Evolutionary conservation across 1,284 basidiomycete species (phyloP), one percentile per base, ranked within the genome.

Genomic region (Bjerkandera adusta): DNA sequence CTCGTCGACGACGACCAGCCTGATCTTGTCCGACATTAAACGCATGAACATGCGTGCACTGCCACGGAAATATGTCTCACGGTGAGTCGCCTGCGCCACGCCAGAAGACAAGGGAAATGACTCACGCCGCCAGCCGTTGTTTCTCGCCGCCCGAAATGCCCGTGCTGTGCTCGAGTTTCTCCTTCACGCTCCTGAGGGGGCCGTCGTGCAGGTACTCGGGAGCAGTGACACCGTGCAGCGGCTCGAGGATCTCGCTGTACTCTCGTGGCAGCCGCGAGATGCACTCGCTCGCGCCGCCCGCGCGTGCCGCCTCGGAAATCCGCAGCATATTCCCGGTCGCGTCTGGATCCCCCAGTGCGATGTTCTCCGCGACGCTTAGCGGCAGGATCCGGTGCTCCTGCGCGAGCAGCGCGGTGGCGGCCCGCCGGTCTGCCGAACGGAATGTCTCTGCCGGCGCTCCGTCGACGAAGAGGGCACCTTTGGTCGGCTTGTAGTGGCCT

Each of bases 371-470:
- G 15, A 52, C 25, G 5, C 38, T 43, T 5, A 73, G 51, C 1
- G 75, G 74, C 48, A 71, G 77, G 2, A 74, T 53, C 7, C 57
- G 51, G 21, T 76, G 68, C 0, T 63, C 56, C 46, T 74, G 73
- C 0, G 64, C 58, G 7, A 75, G 58, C 43, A 70, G 68, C 1
- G 68, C 61, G 37, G 68, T 68, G 4, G 66, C 56, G 0, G 58
- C 49, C 7, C 71, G 68, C 5, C 73, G 48, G 30, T 61, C 50
- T 21, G 22, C 65, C 54, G 37, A 68, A 69, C 0, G 49, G 45
- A 2, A 40, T 12, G 6, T 13, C 5, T 36, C 20, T 5, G 73
- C 49, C 0, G 63, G 57, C 11, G 56, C 29, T 20, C 62, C 68
- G 44, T 78, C 69, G 18, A 78, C 48, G 6, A 65, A 39, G 8